Percentiles rank a stretch among this genome's conserved stretches.
Evolutionary conservation across 2,329 filamentous ascomycete genomes (phyloP).

Genomic region (Cordyceps pruinosa): DNA sequence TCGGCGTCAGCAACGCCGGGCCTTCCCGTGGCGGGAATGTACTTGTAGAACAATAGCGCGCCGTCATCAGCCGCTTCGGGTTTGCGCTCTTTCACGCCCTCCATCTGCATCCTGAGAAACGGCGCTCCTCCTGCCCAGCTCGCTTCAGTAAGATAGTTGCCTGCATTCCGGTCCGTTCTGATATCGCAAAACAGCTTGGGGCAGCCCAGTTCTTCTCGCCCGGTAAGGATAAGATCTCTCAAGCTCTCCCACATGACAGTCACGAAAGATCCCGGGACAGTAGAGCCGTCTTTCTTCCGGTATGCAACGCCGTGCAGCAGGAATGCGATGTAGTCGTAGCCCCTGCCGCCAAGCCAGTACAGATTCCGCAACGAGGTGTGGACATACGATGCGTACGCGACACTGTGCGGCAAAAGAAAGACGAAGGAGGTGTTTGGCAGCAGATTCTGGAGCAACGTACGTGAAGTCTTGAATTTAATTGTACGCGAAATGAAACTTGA

Average conservation of each 20-base stretch:
- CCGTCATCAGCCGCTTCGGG: background rate
- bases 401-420: slow-evolving; percentile 16
- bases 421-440: slow-evolving; percentile 19
- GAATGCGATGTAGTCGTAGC: slow-evolving; percentile 52
- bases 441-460: slow-evolving; percentile 41
- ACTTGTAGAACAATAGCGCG: background rate
- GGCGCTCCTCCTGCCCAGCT: background rate
- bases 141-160: background rate
- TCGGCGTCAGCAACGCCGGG: background rate
- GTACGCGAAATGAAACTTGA: slow-evolving; percentile 38
- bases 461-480: slow-evolving; percentile 43
- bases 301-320: slow-evolving; percentile 58
- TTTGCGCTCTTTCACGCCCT: background rate
- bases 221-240: slow-evolving; percentile 53
- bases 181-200: slow-evolving; percentile 51
- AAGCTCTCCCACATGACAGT: slow-evolving; percentile 42
- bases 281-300: background rate
- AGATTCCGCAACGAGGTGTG: slow-evolving; percentile 39
- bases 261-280: background rate
- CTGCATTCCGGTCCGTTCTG: slow-evolving; percentile 25
- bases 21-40: background rate
- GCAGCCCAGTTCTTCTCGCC: slow-evolving; percentile 55
- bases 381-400: slow-evolving; percentile 35
- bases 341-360: slow-evolving; percentile 53
- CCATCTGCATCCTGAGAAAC: background rate